These are phyloP conservation scores for Rubia yunnanensis DNA, from an alignment of 257 asterid species.

Conservation along the genomic window DNA sequence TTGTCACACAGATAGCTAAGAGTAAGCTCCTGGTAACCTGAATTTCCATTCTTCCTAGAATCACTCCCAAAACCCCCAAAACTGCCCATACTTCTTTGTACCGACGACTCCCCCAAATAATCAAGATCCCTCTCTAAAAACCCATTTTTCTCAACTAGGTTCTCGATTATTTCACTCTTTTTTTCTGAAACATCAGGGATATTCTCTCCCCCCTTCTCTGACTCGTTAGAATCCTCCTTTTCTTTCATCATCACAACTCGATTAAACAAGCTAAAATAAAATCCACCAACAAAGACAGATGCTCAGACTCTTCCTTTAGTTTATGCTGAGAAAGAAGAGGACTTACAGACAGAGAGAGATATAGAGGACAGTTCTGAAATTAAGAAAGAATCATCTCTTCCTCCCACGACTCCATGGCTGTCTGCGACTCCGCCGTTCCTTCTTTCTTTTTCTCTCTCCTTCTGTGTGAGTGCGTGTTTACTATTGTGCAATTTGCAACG, in stretches of 20 bases:
- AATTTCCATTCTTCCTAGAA: conserved; percentile 32
- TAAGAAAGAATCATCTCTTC: conserved; percentile 32
- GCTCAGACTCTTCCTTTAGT: conserved; percentile 16
- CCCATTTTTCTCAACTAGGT: conserved; percentile 41
- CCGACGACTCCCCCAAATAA: conserved; percentile 41
- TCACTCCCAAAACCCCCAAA: conserved; percentile 27
- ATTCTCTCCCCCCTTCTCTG: conserved; percentile 18
- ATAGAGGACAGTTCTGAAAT: conserved; percentile 16
- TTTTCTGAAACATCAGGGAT: conserved; percentile 29
- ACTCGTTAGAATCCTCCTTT: conserved; percentile 33
- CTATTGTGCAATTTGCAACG: conserved; percentile 46
- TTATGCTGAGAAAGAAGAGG: conserved; percentile 13
- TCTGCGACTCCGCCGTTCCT: conserved; percentile 6
- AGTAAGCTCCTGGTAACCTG: conserved; percentile 64
- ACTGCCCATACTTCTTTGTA: conserved; percentile 31
- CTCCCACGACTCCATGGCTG: conserved; percentile 38
- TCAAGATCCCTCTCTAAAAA: conserved; percentile 43
- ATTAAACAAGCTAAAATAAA: conserved; percentile 13
- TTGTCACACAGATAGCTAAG: conserved; percentile 81
- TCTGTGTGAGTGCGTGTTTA: not conserved
- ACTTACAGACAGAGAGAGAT: conserved; percentile 29
- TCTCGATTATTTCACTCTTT: conserved; percentile 25
- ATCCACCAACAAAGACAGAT: conserved; percentile 11
- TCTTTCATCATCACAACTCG: conserved; percentile 43
- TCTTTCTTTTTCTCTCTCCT: conserved; percentile 1